Percentiles rank a stretch among this genome's conserved stretches.
Conservation (phyloP, 2,329 filamentous ascomycete genomes). For the Ceratocystis albifundus region DNA sequence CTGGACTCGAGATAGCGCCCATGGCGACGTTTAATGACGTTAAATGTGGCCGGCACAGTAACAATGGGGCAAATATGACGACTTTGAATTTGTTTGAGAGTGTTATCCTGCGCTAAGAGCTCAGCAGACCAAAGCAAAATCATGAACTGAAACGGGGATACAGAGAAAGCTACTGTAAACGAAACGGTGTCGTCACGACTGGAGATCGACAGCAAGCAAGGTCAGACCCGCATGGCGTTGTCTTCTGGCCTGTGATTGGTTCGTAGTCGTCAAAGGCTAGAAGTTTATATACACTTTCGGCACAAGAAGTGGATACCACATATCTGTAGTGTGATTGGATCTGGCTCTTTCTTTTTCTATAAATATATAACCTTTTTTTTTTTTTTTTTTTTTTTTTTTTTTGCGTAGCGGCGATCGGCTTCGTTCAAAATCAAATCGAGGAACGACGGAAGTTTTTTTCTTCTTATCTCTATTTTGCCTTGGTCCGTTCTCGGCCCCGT, state of each 20-base stretch:
- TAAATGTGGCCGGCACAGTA: neutral
- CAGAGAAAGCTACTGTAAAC: slow-evolving; percentile 18
- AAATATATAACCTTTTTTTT: too few relatives aligned
- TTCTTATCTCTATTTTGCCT: neutral
- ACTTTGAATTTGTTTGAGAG: neutral
- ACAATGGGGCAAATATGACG: neutral
- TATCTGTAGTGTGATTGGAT: neutral
- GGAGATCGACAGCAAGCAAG: neutral
- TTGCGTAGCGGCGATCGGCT: neutral
- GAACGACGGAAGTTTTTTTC: neutral
- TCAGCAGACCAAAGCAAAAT: neutral
- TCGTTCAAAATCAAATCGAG: neutral
- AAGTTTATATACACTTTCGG: neutral
- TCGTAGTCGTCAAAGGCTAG: neutral
- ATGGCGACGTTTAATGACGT: neutral
- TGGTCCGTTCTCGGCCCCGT: slow-evolving; percentile 9
- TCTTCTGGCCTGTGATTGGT: neutral
- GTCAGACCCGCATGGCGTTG: neutral
- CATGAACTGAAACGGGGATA: neutral
- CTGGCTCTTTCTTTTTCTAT: too few relatives aligned
- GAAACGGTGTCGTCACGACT: slow-evolving; percentile 22
- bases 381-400: too few relatives aligned
- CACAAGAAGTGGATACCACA: neutral
- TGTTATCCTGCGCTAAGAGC: neutral
- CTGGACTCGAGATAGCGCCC: neutral